phyloP scores from a whole-genome alignment of 1,284 basidiomycete genomes.

The Tylopilus sp. region DNA sequence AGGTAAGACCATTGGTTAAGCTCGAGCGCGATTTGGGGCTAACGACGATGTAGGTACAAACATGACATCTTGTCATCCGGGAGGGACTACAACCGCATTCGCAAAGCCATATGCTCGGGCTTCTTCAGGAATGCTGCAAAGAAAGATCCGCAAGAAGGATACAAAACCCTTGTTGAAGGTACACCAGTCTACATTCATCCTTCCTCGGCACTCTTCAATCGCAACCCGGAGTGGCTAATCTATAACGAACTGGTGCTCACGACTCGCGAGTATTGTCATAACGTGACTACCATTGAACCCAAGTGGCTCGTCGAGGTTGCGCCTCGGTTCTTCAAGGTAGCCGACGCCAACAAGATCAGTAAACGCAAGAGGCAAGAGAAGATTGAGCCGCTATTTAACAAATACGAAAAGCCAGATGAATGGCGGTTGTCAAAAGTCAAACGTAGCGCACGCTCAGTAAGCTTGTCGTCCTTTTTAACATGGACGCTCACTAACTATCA shows the following conservation, averaged over 20 bases:
- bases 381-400: slow-evolving; percentile 90
- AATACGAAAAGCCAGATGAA: slow-evolving; percentile 87
- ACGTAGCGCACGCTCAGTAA: slow-evolving; percentile 77
- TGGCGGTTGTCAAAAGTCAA: slow-evolving; percentile 89
- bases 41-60: slow-evolving; percentile 64
- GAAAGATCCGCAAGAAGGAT: slow-evolving; percentile 94
- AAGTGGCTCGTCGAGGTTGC: slow-evolving; percentile 99
- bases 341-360: slow-evolving; percentile 93
- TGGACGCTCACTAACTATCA: slow-evolving; percentile 31
- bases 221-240: slow-evolving; percentile 68
- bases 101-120: slow-evolving; percentile 95
- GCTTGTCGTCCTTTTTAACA: slow-evolving; percentile 29
- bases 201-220: slow-evolving; percentile 95
- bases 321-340: slow-evolving; percentile 96
- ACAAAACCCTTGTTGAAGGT: slow-evolving; percentile 97
- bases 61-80: slow-evolving; percentile 93
- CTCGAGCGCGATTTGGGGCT: slow-evolving; percentile 6
- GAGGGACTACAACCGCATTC: slow-evolving; percentile 88
- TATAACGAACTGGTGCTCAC: slow-evolving; percentile 62
- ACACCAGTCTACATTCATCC: slow-evolving; percentile 98
- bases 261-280: slow-evolving; percentile 91
- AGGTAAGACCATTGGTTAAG: slow-evolving; percentile 48
- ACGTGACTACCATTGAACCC: slow-evolving; percentile 94
- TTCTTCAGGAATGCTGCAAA: slow-evolving; percentile 96
- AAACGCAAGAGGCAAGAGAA: slow-evolving; percentile 97